A percentile compares a stretch with the other conserved stretches of the same genome.
Conservation (phyloP, 73 alveolate genomes). For the Paramecium tetraurelia region DNA sequence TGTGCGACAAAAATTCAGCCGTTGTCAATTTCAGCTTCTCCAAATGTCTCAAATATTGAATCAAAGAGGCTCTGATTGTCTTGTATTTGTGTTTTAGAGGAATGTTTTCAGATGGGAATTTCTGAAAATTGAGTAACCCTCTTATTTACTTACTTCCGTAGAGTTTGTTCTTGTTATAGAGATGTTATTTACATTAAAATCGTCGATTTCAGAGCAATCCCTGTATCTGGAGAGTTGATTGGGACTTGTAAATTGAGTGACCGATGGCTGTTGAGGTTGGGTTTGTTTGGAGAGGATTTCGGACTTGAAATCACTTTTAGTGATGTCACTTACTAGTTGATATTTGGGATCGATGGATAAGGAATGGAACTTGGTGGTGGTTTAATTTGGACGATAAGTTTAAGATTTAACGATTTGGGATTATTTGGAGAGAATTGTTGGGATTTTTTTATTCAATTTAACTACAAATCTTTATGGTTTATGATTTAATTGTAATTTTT, state of each 20-base stretch:
- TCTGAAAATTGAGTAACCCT: not conserved
- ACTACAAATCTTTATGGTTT: not conserved
- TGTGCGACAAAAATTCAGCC: not conserved
- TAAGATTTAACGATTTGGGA: not conserved
- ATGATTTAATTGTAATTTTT: constrained; percentile 4
- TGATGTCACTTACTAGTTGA: not conserved
- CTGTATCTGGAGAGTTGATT: not conserved
- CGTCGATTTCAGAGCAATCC: not conserved
- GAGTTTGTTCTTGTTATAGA: not conserved
- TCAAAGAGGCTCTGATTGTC: not conserved
- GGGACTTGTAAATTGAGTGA: not conserved
- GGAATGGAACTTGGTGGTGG: not conserved
- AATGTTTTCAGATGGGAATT: not conserved
- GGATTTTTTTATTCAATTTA: not conserved
- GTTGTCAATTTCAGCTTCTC: constrained; percentile 28
- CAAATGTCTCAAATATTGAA: not conserved
- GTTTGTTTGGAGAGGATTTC: not conserved
- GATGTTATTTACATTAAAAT: not conserved
- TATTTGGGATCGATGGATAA: not conserved
- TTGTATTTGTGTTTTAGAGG: not conserved
- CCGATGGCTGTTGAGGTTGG: not conserved
- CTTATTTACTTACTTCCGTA: constrained; percentile 3
- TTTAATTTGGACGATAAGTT: not conserved
- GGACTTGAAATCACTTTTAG: not conserved
- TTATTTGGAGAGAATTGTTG: not conserved